Conservation (phyloP, 305 asterid species). For the Withania somnifera region DNA sequence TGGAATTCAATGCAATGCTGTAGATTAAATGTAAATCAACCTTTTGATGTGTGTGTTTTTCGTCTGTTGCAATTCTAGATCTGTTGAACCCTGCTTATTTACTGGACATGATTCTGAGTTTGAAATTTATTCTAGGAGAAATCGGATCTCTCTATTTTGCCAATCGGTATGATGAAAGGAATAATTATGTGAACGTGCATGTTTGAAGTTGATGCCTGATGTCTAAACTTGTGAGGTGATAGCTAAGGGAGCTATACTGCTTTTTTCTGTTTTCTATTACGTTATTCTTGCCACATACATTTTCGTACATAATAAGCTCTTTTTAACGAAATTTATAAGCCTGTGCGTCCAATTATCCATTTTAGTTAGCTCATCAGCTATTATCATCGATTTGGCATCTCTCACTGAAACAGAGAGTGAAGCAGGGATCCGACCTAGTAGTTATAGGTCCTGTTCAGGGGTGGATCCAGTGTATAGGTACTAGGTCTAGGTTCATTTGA, state of each 20-base stretch:
- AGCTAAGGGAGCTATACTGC: background rate
- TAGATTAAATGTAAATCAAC: background rate
- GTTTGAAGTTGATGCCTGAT: background rate
- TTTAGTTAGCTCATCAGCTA: background rate
- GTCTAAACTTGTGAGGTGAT: background rate
- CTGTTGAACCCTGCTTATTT: background rate
- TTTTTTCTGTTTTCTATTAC: background rate
- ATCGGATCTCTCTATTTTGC: background rate
- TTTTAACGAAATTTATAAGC: background rate
- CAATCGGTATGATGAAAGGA: background rate
- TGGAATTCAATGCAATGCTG: background rate
- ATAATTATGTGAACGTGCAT: background rate
- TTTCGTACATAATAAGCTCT: background rate
- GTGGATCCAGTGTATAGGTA: too few relatives aligned
- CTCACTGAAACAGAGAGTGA: background rate
- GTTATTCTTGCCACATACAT: background rate
- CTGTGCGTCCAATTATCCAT: background rate
- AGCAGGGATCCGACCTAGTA: background rate
- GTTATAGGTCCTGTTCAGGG: background rate
- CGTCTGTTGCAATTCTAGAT: background rate
- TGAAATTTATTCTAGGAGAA: background rate
- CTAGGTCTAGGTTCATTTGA: too few relatives aligned
- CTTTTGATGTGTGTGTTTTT: background rate
- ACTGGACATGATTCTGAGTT: background rate
- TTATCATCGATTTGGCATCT: background rate